Evolutionary conservation across 352 stramenopile genomes (phyloP).

Genomic region (Globisporangium echinulatum): DNA sequence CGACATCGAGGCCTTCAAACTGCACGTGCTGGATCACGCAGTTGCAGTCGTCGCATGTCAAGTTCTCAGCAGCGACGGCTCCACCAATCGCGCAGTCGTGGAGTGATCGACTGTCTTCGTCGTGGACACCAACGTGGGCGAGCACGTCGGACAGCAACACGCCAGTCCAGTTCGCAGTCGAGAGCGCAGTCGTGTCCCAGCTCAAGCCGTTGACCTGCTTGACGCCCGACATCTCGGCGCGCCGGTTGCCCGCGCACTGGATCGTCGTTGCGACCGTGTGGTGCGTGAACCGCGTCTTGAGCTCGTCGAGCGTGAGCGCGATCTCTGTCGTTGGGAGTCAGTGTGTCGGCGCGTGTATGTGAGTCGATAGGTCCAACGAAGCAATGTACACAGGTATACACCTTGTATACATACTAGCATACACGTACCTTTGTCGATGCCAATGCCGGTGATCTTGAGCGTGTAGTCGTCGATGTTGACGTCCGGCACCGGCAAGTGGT

Average conservation of each 20-base stretch:
- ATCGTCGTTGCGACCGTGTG: slow-evolving; percentile 80
- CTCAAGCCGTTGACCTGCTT: slow-evolving; percentile 30
- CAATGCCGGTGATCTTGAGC: slow-evolving; percentile 65
- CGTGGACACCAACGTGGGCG: slow-evolving; percentile 46
- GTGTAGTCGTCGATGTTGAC: slow-evolving; percentile 43
- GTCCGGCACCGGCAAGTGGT: slow-evolving; percentile 96
- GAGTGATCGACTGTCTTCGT: slow-evolving; percentile 28
- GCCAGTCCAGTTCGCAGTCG: slow-evolving; percentile 88
- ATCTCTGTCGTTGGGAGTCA: slow-evolving; percentile 9
- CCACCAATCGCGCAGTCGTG: slow-evolving; percentile 38
- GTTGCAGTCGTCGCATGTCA: slow-evolving; percentile 48
- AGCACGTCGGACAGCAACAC: slow-evolving; percentile 87
- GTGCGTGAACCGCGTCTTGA: slow-evolving; percentile 82
- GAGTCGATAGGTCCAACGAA: too few relatives aligned
- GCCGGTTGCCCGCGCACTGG: slow-evolving; percentile 91
- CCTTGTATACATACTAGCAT: not conserved
- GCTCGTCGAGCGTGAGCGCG: slow-evolving; percentile 72
- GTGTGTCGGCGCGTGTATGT: too few relatives aligned
- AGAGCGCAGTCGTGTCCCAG: slow-evolving; percentile 63
- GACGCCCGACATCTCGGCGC: slow-evolving; percentile 67
- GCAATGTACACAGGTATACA: too few relatives aligned
- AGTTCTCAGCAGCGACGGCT: slow-evolving; percentile 33
- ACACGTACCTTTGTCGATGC: slow-evolving; percentile 31
- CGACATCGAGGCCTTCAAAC: slow-evolving; percentile 68
- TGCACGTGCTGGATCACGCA: slow-evolving; percentile 82